Conservation (phyloP, 208 protist genomes). For the Trypanosoma platydactyli region DNA sequence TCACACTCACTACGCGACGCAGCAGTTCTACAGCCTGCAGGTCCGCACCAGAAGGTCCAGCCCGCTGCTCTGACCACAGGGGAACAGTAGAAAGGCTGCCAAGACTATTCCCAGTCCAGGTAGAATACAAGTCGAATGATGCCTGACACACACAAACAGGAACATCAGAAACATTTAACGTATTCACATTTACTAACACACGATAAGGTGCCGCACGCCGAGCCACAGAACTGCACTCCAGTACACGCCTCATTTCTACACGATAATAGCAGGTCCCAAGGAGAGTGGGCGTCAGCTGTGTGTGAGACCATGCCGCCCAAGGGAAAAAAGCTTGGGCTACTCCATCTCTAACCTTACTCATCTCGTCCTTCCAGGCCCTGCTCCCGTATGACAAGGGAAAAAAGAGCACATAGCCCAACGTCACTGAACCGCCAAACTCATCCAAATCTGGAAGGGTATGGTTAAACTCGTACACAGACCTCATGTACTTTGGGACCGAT, state of each 20-base stretch:
- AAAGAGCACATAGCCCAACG: slow-evolving; percentile 32
- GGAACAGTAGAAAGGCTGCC: slow-evolving; percentile 11
- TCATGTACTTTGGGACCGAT: slow-evolving; percentile 22
- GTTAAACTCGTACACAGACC: slow-evolving; percentile 34
- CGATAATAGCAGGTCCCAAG: slow-evolving; percentile 56
- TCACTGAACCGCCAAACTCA: slow-evolving; percentile 3
- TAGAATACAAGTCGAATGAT: slow-evolving; percentile 70
- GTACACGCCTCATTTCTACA: slow-evolving; percentile 32
- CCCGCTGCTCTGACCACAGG: slow-evolving; percentile 47
- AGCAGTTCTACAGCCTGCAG: slow-evolving; percentile 56
- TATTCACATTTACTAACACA: slow-evolving; percentile 58
- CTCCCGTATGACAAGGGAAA: slow-evolving; percentile 8
- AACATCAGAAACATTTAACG: slow-evolving; percentile 48
- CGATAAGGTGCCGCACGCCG: slow-evolving; percentile 52
- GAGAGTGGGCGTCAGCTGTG: slow-evolving; percentile 9
- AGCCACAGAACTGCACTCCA: slow-evolving; percentile 51
- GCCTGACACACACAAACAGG: slow-evolving; percentile 50
- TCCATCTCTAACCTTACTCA: slow-evolving; percentile 17
- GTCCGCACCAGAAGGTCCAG: slow-evolving; percentile 44
- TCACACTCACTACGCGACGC: slow-evolving; percentile 52
- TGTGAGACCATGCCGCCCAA: slow-evolving; percentile 7
- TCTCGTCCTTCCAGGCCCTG: slow-evolving; percentile 9
- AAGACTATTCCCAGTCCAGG: slow-evolving; percentile 32
- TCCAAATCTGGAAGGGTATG: slow-evolving; percentile 32
- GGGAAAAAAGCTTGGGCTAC: slow-evolving; percentile 10